phyloP scores from a whole-genome alignment of 495 filamentous ascomycete genomes.

The Xanthoparmelia taractica region DNA sequence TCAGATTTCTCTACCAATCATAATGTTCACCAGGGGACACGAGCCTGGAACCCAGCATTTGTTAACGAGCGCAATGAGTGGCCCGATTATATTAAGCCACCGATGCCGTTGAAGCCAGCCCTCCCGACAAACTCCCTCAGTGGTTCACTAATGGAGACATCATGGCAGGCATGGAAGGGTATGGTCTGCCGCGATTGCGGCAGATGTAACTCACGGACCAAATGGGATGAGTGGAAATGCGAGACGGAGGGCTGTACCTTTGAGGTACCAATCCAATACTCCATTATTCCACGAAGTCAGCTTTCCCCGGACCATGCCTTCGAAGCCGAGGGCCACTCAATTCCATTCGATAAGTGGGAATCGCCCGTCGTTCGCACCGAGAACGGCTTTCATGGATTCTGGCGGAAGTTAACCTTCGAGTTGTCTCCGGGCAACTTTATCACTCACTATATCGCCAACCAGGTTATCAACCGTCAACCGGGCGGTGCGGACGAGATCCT shows the following conservation, averaged over 20 bases:
- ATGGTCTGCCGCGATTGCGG: neutral
- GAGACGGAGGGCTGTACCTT: neutral
- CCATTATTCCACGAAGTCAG: neutral
- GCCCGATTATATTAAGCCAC: neutral
- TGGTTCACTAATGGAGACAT: neutral
- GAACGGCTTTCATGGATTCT: neutral
- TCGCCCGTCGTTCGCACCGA: neutral
- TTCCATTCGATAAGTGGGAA: neutral
- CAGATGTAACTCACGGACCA: neutral
- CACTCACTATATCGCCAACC: neutral
- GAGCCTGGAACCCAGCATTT: neutral
- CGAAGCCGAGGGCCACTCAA: neutral
- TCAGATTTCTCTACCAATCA: neutral
- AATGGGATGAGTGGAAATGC: slow-evolving; percentile 3
- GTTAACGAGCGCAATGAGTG: neutral
- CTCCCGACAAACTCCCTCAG: neutral
- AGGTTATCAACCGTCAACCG: neutral
- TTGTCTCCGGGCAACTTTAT: neutral
- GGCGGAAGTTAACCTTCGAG: neutral
- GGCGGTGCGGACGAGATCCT: neutral
- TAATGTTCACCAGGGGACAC: neutral
- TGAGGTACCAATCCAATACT: neutral
- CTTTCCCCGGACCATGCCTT: neutral
- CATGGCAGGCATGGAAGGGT: neutral
- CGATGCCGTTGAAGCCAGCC: neutral